These are phyloP conservation scores for Metschnikowia hibisci DNA, from an alignment of 805 yeast genomes.

Conservation along the genomic window DNA sequence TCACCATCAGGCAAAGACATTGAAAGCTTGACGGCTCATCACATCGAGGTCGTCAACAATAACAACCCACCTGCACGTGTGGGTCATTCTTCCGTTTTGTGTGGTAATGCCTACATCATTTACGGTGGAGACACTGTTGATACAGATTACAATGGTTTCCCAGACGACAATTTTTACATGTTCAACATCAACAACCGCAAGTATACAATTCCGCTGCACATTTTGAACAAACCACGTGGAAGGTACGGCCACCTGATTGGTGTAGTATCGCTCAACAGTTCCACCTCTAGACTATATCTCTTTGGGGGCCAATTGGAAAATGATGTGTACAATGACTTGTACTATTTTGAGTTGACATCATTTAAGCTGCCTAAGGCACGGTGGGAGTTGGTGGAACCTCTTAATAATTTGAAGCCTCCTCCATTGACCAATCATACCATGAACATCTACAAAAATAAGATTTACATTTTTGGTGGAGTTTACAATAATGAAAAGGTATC, in stretches of 20 bases:
- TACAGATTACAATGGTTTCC: constrained; percentile 66
- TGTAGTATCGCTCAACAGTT: constrained; percentile 52
- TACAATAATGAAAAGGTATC: constrained; percentile 65
- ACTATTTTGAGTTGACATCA: constrained; percentile 80
- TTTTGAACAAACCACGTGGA: constrained; percentile 69
- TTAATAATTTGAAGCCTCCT: constrained; percentile 54
- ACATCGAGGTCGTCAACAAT: constrained; percentile 51
- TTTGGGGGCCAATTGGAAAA: constrained; percentile 95
- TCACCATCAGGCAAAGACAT: constrained; percentile 19
- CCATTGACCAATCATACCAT: constrained; percentile 90
- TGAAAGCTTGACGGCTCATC: constrained; percentile 28
- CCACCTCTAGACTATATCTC: constrained; percentile 58
- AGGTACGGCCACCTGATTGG: constrained; percentile 92
- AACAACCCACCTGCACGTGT: constrained; percentile 93
- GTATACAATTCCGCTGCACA: constrained; percentile 43
- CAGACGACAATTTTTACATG: constrained; percentile 87
- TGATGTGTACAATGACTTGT: constrained; percentile 78
- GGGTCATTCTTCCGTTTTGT: constrained; percentile 87
- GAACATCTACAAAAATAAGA: constrained; percentile 70
- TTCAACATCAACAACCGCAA: constrained; percentile 55
- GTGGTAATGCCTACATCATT: constrained; percentile 92
- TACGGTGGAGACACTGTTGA: constrained; percentile 96
- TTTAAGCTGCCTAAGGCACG: constrained; percentile 78
- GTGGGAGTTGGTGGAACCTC: constrained; percentile 73
- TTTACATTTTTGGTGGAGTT: constrained; percentile 88